A percentile compares a stretch with the other conserved stretches of the same genome.
These are phyloP conservation scores for Oryza brachyantha DNA, from an alignment of 176 grass and related monocot species.

Conservation along the genomic window DNA sequence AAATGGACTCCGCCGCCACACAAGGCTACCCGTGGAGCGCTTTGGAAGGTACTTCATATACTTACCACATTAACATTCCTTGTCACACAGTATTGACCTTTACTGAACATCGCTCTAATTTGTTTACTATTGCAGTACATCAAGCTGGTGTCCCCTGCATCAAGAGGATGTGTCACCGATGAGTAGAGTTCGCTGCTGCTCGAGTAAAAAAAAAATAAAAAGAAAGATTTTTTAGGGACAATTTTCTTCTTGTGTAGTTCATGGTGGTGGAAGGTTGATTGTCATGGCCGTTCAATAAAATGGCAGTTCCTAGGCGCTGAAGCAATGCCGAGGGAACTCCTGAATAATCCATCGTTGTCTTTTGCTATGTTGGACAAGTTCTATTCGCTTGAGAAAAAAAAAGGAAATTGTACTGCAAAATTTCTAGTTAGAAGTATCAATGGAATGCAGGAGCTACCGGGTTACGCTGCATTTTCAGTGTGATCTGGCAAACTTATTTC, in stretches of 20 bases:
- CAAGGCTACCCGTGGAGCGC: constrained; percentile 59
- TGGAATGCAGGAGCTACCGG: not conserved
- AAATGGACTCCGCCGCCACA: constrained; percentile 58
- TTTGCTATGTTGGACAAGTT: not conserved
- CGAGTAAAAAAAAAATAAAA: not conserved
- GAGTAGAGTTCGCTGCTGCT: constrained; percentile 39
- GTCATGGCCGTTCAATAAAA: constrained; percentile 14
- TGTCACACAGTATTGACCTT: not conserved
- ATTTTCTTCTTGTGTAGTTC: not conserved
- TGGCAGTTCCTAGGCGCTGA: constrained; percentile 6
- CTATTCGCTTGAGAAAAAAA: not conserved
- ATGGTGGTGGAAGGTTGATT: not conserved
- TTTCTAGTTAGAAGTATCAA: not conserved
- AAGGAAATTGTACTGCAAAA: not conserved
- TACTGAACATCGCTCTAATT: not conserved
- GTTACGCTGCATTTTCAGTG: not conserved
- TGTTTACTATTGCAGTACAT: constrained; percentile 60
- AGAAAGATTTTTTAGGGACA: not conserved
- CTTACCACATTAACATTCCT: not conserved
- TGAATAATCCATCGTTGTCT: not conserved
- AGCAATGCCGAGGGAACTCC: constrained; percentile 16
- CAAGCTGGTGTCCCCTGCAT: constrained; percentile 82
- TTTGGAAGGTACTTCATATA: constrained; percentile 66
- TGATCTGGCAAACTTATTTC: not conserved
- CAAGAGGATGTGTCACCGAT: constrained; percentile 80